Evolutionary conservation across 108 stramenopile genomes (phyloP), one percentile per base, ranked within the genome.

Genomic region (Nannochloropsis gaditana): DNA sequence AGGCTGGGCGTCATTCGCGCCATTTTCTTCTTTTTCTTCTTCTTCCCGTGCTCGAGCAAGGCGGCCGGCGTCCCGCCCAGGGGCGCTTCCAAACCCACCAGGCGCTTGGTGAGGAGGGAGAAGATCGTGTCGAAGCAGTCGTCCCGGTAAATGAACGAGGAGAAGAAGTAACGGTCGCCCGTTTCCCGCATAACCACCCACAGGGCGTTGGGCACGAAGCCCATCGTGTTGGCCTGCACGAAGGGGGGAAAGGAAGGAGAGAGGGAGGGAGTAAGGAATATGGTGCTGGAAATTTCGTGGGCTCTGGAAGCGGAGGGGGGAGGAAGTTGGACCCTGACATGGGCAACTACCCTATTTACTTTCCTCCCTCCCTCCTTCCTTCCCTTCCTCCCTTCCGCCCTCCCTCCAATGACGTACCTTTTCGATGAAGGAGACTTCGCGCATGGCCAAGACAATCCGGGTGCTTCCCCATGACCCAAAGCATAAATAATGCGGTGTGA

Each of bases 151-250:
- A 73, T 73, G 59, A 73, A 73, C 1, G 59, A 73, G 59, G 59
- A 73, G 59, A 73, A 73, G 59, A 73, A 73, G 59, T 73, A 73
- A 15, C 59, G 59, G 59, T 73, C 59, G 59, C 59, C 59, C 59
- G 59, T 73, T n/a, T 73, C 19, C 59, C 59, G 59, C 59, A 73
- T 73, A 4, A 73, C 59, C 2, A 73, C 59, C 59, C 59, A 73
- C 59, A 73, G n/a, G n/a, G 59, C 59, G 59, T 73, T 73, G 8
- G 59, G 59, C 59, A 73, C 59, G 6, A 73, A 73, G 2, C 59
- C 59, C 59, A 73, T 73, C 3, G 59, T 73, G 59, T 4, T n/a
- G 6, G 59, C 59, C 59, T 73, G 59, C 59, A 73, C 19, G 59
- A n/a, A 73, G 3, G 8, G 59, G 47, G 59, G 4, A 0, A 73